Evolutionary conservation across 805 yeast species (phyloP).

Genomic region (Kodamaea jinghongensis): DNA sequence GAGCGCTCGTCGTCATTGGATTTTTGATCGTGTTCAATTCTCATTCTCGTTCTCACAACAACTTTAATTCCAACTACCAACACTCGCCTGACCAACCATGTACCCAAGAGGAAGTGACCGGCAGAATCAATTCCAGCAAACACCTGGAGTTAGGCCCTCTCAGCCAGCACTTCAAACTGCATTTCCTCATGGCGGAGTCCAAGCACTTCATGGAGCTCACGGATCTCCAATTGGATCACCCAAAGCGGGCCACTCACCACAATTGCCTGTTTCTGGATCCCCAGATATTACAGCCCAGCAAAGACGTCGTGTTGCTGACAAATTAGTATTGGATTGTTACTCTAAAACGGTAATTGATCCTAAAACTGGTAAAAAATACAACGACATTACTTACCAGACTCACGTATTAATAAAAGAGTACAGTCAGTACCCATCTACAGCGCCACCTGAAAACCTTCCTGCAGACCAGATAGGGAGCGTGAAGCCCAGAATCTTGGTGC

Average conservation of each 20-base stretch:
- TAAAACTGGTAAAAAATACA: constrained; percentile 19
- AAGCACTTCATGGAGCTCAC: constrained; percentile 1
- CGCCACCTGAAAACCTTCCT: constrained; percentile 63
- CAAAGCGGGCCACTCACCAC: constrained; percentile 2
- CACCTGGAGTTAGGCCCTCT: background rate
- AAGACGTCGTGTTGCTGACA: constrained; percentile 26
- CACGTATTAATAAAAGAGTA: constrained; percentile 78
- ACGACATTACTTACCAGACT: constrained; percentile 55
- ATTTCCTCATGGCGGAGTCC: background rate
- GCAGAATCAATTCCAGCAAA: background rate
- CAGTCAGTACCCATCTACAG: constrained; percentile 60
- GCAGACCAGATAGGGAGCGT: constrained; percentile 29
- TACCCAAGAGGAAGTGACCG: background rate
- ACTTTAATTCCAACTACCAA: background rate
- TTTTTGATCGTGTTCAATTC: too few species aligned
- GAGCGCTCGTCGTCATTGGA: too few species aligned
- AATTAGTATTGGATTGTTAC: constrained; percentile 38
- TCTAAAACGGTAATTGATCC: constrained; percentile 25
- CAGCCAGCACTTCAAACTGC: background rate
- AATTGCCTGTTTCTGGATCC: constrained; percentile 1
- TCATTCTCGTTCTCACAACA: too few species aligned
- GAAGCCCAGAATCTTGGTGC: constrained; percentile 59
- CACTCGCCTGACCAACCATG: background rate
- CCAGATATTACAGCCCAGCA: constrained; percentile 6
- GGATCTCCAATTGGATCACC: constrained; percentile 4